phyloP scores from a whole-genome alignment of 805 yeast genomes.

The Candida cerambycidarum region DNA sequence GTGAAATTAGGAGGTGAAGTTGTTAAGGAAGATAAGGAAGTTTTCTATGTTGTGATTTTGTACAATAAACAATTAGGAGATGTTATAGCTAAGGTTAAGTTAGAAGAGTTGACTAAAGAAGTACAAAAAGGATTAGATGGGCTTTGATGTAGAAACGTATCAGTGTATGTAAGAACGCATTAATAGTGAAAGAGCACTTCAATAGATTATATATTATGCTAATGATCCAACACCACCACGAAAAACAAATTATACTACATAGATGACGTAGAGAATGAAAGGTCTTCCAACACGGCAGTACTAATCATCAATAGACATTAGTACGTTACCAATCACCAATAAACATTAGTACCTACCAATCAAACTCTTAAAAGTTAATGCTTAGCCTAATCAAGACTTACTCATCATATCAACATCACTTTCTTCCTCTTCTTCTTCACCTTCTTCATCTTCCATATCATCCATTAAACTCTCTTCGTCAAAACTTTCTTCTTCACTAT shows the following conservation, averaged over 20 bases:
- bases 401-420: conserved; percentile 15
- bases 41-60: conserved; percentile 32
- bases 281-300: neutral
- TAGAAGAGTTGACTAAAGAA: conserved; percentile 31
- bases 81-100: conserved; percentile 34
- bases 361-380: neutral
- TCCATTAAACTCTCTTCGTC: conserved; percentile 50
- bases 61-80: conserved; percentile 29
- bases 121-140: conserved; percentile 36
- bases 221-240: conserved; percentile 8
- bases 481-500: conserved; percentile 48
- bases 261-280: neutral
- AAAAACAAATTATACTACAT: conserved; percentile 5
- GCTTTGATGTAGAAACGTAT: no score
- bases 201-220: conserved; percentile 8
- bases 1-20: conserved; percentile 12
- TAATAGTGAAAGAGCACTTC: neutral
- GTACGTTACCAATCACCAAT: no score
- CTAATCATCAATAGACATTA: neutral
- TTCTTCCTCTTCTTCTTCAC: conserved; percentile 62
- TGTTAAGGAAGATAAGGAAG: conserved; percentile 8
- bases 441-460: conserved; percentile 52
- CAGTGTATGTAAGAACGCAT: no score
- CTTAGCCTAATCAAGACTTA: conserved; percentile 3
- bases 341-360: no score